A percentile compares a stretch with the other conserved stretches of the same genome.
phyloP scores from a whole-genome alignment of 179 eudicot genomes.

The Actinidia polygama region DNA sequence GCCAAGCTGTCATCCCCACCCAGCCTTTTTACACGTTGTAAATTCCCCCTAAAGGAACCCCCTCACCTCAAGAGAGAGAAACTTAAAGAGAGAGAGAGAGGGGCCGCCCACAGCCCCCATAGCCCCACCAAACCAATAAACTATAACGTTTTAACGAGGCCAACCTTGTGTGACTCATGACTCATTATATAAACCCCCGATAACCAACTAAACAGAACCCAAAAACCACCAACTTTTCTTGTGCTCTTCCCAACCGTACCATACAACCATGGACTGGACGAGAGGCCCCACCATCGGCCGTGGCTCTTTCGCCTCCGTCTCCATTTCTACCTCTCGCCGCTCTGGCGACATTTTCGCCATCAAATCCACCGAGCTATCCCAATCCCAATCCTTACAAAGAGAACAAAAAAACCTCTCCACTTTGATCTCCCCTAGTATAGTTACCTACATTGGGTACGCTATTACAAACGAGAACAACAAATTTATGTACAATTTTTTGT shows the following conservation, averaged over 20 bases:
- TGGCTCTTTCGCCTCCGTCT: slow-evolving; percentile 69
- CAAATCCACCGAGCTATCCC: slow-evolving; percentile 45
- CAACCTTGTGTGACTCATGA: neutral
- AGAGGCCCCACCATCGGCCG: slow-evolving; percentile 69
- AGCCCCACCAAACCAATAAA: slow-evolving; percentile 32
- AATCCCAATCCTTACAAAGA: slow-evolving; percentile 37
- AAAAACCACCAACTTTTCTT: neutral
- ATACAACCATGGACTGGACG: slow-evolving; percentile 56
- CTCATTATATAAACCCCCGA: slow-evolving; percentile 11
- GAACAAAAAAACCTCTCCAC: slow-evolving; percentile 55
- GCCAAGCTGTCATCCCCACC: slow-evolving; percentile 16
- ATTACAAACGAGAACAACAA: slow-evolving; percentile 48
- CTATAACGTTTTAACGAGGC: neutral
- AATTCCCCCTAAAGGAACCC: slow-evolving; percentile 37
- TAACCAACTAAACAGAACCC: neutral
- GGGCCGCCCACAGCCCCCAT: neutral
- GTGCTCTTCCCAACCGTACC: neutral
- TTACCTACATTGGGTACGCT: slow-evolving; percentile 60
- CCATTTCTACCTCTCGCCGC: slow-evolving; percentile 31
- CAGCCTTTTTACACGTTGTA: slow-evolving; percentile 28
- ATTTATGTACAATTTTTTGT: slow-evolving; percentile 49
- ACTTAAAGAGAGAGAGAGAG: slow-evolving; percentile 2
- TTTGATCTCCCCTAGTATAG: slow-evolving; percentile 45
- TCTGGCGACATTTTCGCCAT: slow-evolving; percentile 49
- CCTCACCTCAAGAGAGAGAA: slow-evolving; percentile 20